These are phyloP conservation scores for Acacia confusa DNA, from an alignment of 306 rosid genomes.

Conservation along the genomic window DNA sequence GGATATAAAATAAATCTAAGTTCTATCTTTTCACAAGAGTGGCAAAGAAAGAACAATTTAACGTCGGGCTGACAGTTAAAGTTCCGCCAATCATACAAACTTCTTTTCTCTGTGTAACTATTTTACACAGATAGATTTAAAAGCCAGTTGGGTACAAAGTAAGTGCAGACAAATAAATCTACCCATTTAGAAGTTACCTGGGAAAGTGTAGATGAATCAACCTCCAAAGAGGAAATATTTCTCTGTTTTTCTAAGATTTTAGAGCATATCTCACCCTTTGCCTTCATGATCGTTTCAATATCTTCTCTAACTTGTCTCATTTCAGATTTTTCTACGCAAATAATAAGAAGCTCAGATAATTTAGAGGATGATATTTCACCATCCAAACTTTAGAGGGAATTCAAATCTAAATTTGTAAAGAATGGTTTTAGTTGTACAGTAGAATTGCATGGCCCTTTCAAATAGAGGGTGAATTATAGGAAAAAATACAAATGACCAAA, in stretches of 20 bases:
- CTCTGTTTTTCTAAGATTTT: constrained; percentile 69
- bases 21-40: background rate
- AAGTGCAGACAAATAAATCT: background rate
- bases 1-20: background rate
- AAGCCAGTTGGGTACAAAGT: background rate
- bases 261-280: constrained; percentile 72
- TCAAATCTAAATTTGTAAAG: background rate
- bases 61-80: background rate
- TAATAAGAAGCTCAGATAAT: background rate
- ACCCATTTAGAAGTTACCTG: constrained; percentile 51
- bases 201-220: constrained; percentile 58
- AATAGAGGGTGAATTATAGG: background rate
- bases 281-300: constrained; percentile 48
- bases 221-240: constrained; percentile 55
- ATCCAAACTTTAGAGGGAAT: background rate
- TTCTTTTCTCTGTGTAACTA: background rate
- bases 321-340: constrained; percentile 60
- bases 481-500: background rate
- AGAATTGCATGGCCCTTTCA: background rate
- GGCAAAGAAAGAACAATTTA: background rate
- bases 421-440: background rate
- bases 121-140: background rate
- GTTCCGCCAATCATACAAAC: background rate
- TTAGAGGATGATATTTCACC: background rate
- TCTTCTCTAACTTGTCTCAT: constrained; percentile 49